Evolutionary conservation across 1,284 basidiomycete species (phyloP).

Genomic region (Ceratobasidium sp.): DNA sequence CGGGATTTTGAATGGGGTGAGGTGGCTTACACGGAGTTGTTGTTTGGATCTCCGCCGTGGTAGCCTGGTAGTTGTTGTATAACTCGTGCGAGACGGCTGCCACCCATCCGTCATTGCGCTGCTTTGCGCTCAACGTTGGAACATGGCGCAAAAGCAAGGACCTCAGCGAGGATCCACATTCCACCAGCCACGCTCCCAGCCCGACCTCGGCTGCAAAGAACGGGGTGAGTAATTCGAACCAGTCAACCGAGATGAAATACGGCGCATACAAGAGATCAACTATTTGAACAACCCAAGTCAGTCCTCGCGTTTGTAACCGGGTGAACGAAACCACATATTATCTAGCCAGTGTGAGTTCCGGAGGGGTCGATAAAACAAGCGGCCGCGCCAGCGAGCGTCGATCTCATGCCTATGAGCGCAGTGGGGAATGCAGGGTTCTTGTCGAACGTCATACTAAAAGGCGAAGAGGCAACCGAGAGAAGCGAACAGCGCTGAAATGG

Average conservation of each 20-base stretch:
- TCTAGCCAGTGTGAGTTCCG: slow-evolving; percentile 41
- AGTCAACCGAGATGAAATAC: neutral
- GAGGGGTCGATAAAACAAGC: slow-evolving; percentile 24
- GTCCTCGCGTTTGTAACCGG: neutral
- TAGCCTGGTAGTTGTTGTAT: slow-evolving; percentile 37
- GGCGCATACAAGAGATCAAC: slow-evolving; percentile 37
- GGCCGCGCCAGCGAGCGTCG: neutral
- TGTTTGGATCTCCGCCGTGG: slow-evolving; percentile 39
- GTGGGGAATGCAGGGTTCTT: too few relatives aligned
- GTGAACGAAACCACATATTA: neutral
- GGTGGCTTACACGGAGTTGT: slow-evolving; percentile 37
- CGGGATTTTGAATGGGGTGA: neutral
- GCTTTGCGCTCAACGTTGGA: neutral
- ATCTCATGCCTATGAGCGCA: slow-evolving; percentile 14
- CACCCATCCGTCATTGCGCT: slow-evolving; percentile 24
- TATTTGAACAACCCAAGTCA: neutral
- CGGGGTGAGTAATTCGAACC: too few relatives aligned
- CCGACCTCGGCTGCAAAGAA: slow-evolving; percentile 17
- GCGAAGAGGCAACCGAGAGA: too few relatives aligned
- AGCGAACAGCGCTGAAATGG: too few relatives aligned
- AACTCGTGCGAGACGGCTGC: slow-evolving; percentile 39
- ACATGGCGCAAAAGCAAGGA: neutral
- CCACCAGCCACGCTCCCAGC: slow-evolving; percentile 29
- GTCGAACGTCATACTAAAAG: too few relatives aligned
- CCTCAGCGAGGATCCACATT: slow-evolving; percentile 18